These are phyloP conservation scores for Monosporascus sp. DNA, from an alignment of 2,329 filamentous ascomycete species.

Conservation along the genomic window DNA sequence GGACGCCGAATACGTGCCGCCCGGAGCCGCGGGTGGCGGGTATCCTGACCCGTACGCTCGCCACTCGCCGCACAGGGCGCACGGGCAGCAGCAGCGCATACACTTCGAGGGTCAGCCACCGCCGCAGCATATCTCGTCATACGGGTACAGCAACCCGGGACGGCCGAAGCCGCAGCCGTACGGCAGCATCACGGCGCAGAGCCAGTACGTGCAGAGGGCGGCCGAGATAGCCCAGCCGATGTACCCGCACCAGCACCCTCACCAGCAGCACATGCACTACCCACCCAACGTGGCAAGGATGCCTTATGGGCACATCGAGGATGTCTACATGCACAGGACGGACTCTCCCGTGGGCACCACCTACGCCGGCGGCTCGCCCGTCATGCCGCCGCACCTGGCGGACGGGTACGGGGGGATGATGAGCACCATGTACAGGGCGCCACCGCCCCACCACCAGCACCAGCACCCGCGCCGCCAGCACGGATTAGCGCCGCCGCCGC, in stretches of 20 bases:
- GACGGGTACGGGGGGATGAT: slow-evolving; percentile 26
- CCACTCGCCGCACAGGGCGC: background rate
- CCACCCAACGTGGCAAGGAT: background rate
- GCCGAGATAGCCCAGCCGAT: background rate
- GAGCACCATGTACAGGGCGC: slow-evolving; percentile 26
- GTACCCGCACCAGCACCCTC: background rate
- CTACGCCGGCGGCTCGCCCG: slow-evolving; percentile 9
- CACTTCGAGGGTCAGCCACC: background rate
- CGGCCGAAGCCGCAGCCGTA: slow-evolving; percentile 36
- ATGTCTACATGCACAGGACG: slow-evolving; percentile 19
- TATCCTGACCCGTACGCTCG: slow-evolving; percentile 12
- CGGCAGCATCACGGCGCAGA: slow-evolving; percentile 8
- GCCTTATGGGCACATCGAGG: slow-evolving; percentile 12
- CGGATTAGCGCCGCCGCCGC: slow-evolving; percentile 3
- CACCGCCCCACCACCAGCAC: slow-evolving; percentile 1
- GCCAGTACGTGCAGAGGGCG: background rate
- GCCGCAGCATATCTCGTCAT: slow-evolving; percentile 21
- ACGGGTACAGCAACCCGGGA: slow-evolving; percentile 29
- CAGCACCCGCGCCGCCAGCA: slow-evolving; percentile 1
- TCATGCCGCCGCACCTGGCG: background rate
- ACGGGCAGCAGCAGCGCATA: background rate
- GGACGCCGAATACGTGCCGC: slow-evolving; percentile 24
- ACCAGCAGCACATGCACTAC: background rate
- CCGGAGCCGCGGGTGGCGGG: slow-evolving; percentile 8
- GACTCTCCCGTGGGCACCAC: slow-evolving; percentile 15